These are phyloP conservation scores for Alternaria gaisen DNA, from an alignment of 2,329 filamentous ascomycete species.

Conservation along the genomic window DNA sequence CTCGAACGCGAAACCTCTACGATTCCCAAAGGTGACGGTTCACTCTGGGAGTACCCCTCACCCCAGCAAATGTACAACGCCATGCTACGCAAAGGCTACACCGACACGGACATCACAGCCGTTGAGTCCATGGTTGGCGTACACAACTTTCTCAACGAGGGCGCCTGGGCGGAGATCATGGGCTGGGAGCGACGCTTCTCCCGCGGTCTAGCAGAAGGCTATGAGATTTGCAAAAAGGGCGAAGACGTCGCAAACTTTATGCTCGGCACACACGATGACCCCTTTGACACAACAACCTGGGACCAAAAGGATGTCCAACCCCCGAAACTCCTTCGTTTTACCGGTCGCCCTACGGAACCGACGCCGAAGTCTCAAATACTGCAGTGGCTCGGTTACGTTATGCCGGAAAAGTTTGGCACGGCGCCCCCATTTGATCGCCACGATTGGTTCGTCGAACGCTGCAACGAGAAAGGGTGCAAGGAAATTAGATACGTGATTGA, in stretches of 20 bases:
- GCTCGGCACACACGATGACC: constrained; percentile 48
- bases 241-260: constrained; percentile 72
- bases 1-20: constrained; percentile 84
- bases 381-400: constrained; percentile 79
- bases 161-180: constrained; percentile 94
- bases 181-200: constrained; percentile 91
- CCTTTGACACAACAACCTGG: constrained; percentile 49
- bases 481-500: constrained; percentile 96
- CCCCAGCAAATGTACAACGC: constrained; percentile 99
- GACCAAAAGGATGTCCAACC: constrained; percentile 53
- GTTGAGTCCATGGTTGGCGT: constrained; percentile 97
- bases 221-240: constrained; percentile 76
- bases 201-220: constrained; percentile 74
- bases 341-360: constrained; percentile 85
- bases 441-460: constrained; percentile 91
- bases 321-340: constrained; percentile 84
- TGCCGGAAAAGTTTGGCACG: constrained; percentile 79
- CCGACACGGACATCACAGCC: constrained; percentile 89
- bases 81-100: constrained; percentile 93
- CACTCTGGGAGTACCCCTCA: constrained; percentile 96
- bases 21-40: constrained; percentile 82
- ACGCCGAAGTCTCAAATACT: constrained; percentile 91
- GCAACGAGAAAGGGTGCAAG: constrained; percentile 70
- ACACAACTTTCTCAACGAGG: constrained; percentile 98
- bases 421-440: constrained; percentile 94